These are phyloP conservation scores for Saitozyma podzolica DNA, from an alignment of 768 basidiomycete species.

Conservation along the genomic window DNA sequence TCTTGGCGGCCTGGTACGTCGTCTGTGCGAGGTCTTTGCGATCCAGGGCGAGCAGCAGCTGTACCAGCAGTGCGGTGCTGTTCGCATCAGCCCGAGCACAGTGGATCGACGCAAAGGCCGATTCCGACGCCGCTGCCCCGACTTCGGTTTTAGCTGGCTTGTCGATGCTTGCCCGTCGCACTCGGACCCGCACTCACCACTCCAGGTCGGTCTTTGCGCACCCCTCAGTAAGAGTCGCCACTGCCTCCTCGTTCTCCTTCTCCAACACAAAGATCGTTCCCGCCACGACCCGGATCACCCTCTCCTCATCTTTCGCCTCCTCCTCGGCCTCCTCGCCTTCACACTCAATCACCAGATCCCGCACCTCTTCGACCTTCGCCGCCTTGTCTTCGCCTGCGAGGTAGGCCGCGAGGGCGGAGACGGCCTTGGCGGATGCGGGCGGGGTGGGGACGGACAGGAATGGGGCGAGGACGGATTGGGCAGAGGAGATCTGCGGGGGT, in stretches of 20 bases:
- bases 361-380: constrained; percentile 71
- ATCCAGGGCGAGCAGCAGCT: constrained; percentile 87
- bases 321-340: constrained; percentile 72
- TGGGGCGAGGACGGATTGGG: constrained; percentile 26
- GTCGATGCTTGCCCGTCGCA: neutral
- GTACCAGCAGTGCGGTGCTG: constrained; percentile 78
- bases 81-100: constrained; percentile 3
- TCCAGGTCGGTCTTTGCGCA: constrained; percentile 75
- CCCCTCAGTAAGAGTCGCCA: constrained; percentile 76
- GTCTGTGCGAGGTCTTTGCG: constrained; percentile 83
- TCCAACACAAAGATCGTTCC: constrained; percentile 83
- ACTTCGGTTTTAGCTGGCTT: too few species aligned
- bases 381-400: constrained; percentile 55
- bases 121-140: too few species aligned
- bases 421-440: neutral
- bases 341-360: constrained; percentile 82
- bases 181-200: constrained; percentile 63
- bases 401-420: constrained; percentile 54
- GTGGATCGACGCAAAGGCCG: neutral
- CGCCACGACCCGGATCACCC: constrained; percentile 72
- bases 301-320: constrained; percentile 62
- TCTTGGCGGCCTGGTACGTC: constrained; percentile 78
- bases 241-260: constrained; percentile 84
- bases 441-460: constrained; percentile 1
- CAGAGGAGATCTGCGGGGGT: constrained; percentile 23